Conservation (phyloP, 139 green algal species). For the Micromonas commoda region DNA sequence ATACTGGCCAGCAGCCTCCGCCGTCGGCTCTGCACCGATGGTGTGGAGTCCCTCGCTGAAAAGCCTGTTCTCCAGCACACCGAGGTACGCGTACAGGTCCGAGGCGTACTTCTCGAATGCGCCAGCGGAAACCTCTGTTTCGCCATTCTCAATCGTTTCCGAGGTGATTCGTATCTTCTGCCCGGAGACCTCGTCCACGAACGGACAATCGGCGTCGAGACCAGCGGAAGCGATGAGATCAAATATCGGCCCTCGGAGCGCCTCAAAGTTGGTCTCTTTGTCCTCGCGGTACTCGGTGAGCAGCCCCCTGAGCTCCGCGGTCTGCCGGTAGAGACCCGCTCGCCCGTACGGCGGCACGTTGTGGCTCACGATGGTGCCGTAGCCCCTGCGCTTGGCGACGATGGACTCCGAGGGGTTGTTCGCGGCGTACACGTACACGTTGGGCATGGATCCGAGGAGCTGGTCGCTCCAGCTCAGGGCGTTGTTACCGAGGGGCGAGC, state of each 20-base stretch:
- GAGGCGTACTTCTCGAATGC: constrained; percentile 63
- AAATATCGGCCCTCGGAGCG: constrained; percentile 53
- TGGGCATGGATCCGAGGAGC: constrained; percentile 77
- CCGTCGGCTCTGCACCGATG: constrained; percentile 60
- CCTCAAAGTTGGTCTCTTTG: constrained; percentile 4
- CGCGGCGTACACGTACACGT: constrained; percentile 87
- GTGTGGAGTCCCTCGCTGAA: constrained; percentile 92
- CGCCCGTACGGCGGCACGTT: constrained; percentile 94
- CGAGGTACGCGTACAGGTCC: constrained; percentile 78
- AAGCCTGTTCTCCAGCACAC: constrained; percentile 83
- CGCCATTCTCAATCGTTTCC: constrained; percentile 40
- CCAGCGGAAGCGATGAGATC: constrained; percentile 39
- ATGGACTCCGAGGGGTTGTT: constrained; percentile 94
- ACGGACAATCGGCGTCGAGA: constrained; percentile 68
- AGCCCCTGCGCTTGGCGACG: constrained; percentile 90
- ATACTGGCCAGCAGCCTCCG: background rate
- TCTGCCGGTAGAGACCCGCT: constrained; percentile 94
- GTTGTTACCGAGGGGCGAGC: constrained; percentile 75
- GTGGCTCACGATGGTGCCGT: constrained; percentile 89
- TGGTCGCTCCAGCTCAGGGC: constrained; percentile 55
- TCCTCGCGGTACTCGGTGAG: constrained; percentile 73
- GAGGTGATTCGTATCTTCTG: constrained; percentile 26
- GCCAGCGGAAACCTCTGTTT: background rate
- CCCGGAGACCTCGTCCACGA: constrained; percentile 22
- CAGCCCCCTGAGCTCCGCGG: constrained; percentile 68